These are phyloP conservation scores for Allium cepa DNA, from an alignment of 106 monocot species.

Conservation along the genomic window DNA sequence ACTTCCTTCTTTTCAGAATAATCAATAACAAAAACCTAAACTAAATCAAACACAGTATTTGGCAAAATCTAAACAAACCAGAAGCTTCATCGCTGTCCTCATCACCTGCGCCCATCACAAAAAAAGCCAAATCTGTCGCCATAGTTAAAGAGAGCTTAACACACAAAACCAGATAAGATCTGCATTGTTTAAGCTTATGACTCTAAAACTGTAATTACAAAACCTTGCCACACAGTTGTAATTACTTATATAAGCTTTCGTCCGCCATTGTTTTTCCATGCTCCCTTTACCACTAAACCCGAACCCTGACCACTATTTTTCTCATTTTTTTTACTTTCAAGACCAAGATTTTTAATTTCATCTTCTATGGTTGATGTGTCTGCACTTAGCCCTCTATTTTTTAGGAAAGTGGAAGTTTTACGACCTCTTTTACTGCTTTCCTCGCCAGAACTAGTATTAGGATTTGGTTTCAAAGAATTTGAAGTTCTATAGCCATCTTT, in stretches of 20 bases:
- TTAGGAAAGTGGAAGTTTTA: constrained; percentile 48
- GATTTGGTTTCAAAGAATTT: neutral
- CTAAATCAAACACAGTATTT: no score
- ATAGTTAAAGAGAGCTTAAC: no score
- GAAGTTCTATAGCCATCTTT: constrained; percentile 72
- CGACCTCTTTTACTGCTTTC: constrained; percentile 26
- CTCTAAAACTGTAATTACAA: no score
- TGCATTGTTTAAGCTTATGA: no score
- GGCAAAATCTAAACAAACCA: no score
- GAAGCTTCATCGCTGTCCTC: no score
- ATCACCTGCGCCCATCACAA: no score
- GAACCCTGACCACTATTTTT: neutral
- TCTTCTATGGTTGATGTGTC: constrained; percentile 32
- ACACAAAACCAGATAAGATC: no score
- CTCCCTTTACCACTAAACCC: constrained; percentile 34
- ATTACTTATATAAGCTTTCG: constrained; percentile 26
- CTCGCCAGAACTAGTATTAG: constrained; percentile 9
- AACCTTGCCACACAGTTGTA: no score
- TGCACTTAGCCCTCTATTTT: constrained; percentile 53
- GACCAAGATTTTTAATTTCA: constrained; percentile 13
- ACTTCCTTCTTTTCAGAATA: no score
- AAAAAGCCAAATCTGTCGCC: no score
- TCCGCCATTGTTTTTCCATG: constrained; percentile 70
- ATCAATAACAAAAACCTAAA: no score
- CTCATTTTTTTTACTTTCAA: constrained; percentile 13